Evolutionary conservation across 208 protist species (phyloP).

Genomic region (Angomonas ambiguus): DNA sequence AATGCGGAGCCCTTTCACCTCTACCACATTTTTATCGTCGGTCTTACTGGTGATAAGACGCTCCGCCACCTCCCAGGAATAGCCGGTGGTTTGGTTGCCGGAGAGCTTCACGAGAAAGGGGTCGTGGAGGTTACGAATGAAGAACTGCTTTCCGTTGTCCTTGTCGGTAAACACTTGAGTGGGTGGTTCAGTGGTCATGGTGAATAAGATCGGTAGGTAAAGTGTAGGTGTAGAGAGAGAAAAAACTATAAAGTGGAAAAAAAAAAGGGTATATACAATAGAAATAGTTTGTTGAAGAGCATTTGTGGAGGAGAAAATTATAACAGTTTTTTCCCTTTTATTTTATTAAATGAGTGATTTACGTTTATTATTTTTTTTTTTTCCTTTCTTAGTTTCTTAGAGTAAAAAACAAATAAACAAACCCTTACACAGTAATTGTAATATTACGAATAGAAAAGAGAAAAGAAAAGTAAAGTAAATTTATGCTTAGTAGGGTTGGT

Average conservation of each 20-base stretch:
- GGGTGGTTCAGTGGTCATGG: constrained; percentile 16
- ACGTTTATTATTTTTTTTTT: no score
- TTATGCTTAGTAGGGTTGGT: constrained; percentile 32
- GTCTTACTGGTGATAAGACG: neutral
- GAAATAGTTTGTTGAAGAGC: neutral
- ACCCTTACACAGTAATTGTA: no score
- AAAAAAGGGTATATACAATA: constrained; percentile 11
- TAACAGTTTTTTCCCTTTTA: neutral
- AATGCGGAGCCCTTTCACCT: neutral
- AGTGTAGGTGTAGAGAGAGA: neutral
- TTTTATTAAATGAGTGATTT: no score
- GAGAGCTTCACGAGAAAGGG: neutral
- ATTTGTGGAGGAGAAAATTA: no score
- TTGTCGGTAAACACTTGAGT: constrained; percentile 10
- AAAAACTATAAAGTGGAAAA: constrained; percentile 4
- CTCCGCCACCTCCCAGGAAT: neutral
- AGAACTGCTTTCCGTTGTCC: constrained; percentile 20
- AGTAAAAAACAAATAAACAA: no score
- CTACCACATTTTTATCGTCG: neutral
- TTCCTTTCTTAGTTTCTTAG: no score
- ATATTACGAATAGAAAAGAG: no score
- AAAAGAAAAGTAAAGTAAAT: neutral
- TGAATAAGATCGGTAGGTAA: neutral
- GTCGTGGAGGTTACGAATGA: neutral
- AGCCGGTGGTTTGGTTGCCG: neutral